Percentiles rank a stretch among this genome's conserved stretches.
phyloP scores from a whole-genome alignment of 805 yeast species.

The Pichia ethanolica region DNA sequence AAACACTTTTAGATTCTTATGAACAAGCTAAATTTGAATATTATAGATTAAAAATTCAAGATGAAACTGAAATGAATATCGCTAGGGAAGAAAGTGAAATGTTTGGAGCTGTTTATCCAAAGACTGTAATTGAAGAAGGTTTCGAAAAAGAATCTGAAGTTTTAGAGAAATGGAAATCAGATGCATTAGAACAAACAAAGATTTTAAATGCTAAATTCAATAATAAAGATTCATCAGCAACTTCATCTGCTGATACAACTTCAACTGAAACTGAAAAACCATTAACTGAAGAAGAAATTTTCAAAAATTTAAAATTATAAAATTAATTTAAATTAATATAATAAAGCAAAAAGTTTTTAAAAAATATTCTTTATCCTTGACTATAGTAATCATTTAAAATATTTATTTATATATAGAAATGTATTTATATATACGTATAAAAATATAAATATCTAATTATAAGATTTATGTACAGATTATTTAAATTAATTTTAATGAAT shows the following conservation, averaged over 20 bases:
- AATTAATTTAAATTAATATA: background rate
- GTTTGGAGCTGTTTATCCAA: slow-evolving; percentile 72
- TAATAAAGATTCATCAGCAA: slow-evolving; percentile 23
- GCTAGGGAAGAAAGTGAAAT: slow-evolving; percentile 77
- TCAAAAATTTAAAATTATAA: slow-evolving; percentile 7
- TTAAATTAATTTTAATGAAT: background rate
- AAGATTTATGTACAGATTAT: too few species aligned
- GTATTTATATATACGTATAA: background rate
- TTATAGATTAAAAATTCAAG: slow-evolving; percentile 76
- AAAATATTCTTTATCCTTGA: background rate
- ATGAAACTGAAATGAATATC: slow-evolving; percentile 65
- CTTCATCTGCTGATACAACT: slow-evolving; percentile 15
- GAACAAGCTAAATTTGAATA: slow-evolving; percentile 84
- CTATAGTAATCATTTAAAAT: background rate
- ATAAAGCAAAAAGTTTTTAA: too few species aligned
- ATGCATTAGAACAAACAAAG: slow-evolving; percentile 61
- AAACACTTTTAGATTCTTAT: slow-evolving; percentile 57
- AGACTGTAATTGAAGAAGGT: slow-evolving; percentile 59
- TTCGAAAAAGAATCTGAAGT: slow-evolving; percentile 61
- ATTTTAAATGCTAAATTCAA: slow-evolving; percentile 38
- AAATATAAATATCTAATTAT: too few species aligned
- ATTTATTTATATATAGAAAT: background rate
- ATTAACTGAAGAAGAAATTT: slow-evolving; percentile 19
- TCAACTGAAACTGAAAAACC: slow-evolving; percentile 18
- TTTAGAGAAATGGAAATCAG: slow-evolving; percentile 65